These are phyloP conservation scores for Nicotiana attenuata DNA, from an alignment of 257 asterid genomes.

Conservation along the genomic window DNA sequence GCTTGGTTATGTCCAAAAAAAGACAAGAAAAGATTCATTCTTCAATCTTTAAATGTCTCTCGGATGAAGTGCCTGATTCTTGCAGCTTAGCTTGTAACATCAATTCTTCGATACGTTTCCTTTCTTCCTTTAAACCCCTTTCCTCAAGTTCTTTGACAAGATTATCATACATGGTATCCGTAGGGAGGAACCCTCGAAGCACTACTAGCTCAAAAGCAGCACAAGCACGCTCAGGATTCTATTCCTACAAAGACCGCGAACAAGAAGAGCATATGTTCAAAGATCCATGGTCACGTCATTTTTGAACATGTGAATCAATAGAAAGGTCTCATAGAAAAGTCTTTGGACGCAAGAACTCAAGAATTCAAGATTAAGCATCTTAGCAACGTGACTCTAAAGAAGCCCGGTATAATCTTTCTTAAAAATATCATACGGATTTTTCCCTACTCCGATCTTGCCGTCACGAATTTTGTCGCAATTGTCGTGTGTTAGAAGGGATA, in stretches of 20 bases:
- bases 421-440: no score
- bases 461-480: no score
- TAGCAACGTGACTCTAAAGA: no score
- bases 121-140: conserved; percentile 47
- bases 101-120: conserved; percentile 41
- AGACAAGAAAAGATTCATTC: conserved; percentile 4
- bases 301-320: no score
- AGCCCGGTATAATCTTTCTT: no score
- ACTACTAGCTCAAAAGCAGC: conserved; percentile 60
- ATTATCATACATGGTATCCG: conserved; percentile 32
- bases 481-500: no score
- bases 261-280: conserved; percentile 22
- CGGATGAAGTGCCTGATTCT: conserved; percentile 10
- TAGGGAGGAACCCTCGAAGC: conserved; percentile 60
- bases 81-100: conserved; percentile 39
- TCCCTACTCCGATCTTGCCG: no score
- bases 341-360: no score
- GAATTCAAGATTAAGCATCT: no score
- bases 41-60: background rate
- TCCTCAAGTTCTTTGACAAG: conserved; percentile 46
- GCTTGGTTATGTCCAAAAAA: no score
- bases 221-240: conserved; percentile 56
- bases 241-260: conserved; percentile 46
- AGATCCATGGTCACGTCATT: no score
- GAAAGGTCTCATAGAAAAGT: no score